Conservation (phyloP, 2,329 filamentous ascomycete genomes). For the Dactylellina leptospora region DNA sequence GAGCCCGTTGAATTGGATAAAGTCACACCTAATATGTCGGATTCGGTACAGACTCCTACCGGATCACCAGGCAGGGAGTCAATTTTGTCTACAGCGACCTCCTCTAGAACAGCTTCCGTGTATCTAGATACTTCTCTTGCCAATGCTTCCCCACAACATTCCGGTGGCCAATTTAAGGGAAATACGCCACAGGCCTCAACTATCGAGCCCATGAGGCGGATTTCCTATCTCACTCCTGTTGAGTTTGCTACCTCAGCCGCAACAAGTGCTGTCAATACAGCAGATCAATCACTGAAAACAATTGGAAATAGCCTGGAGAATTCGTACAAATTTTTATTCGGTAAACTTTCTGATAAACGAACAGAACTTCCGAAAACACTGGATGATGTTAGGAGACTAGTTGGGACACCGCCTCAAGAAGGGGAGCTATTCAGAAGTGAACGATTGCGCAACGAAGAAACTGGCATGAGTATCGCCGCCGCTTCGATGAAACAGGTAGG, state of each 20-base stretch:
- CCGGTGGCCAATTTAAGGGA: not conserved
- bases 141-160: not conserved
- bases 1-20: not conserved
- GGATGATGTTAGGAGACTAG: conserved; percentile 88
- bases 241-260: conserved; percentile 55
- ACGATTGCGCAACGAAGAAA: not conserved
- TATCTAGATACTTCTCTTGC: conserved; percentile 6
- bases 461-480: not conserved
- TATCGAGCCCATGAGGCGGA: conserved; percentile 14
- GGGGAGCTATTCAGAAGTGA: conserved; percentile 20
- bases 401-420: conserved; percentile 72
- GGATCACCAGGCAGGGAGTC: not conserved
- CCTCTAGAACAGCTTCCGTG: not conserved
- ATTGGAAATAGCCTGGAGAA: conserved; percentile 90
- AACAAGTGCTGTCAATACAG: conserved; percentile 70
- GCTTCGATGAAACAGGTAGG: not conserved
- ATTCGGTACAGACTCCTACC: not conserved
- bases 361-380: conserved; percentile 80
- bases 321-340: conserved; percentile 92
- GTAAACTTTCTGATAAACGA: conserved; percentile 76
- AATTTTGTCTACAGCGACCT: not conserved
- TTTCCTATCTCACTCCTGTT: conserved; percentile 56
- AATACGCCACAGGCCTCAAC: not conserved
- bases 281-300: conserved; percentile 89
- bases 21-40: not conserved